Conservation (phyloP, 2,329 filamentous ascomycete species). For the Cytospora schulzeri region DNA sequence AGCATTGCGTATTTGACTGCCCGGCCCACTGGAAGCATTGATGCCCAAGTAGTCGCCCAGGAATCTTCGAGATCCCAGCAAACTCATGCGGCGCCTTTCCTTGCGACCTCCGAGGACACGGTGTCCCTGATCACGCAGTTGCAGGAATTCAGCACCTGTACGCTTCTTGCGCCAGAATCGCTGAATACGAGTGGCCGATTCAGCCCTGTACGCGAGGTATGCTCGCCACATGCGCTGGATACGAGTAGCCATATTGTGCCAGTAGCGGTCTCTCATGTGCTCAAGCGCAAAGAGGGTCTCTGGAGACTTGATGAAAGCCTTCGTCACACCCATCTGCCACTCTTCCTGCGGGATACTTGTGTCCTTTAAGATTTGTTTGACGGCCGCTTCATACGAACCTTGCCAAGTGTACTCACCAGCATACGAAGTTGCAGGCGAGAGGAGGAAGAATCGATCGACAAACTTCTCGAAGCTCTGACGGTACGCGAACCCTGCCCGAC, state of each 20-base stretch:
- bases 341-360: slow-evolving; percentile 94
- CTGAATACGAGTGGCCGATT: slow-evolving; percentile 92
- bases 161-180: slow-evolving; percentile 94
- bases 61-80: slow-evolving; percentile 89
- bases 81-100: slow-evolving; percentile 86
- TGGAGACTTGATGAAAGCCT: slow-evolving; percentile 97
- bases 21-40: slow-evolving; percentile 76
- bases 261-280: slow-evolving; percentile 96
- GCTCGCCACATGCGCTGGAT: slow-evolving; percentile 98
- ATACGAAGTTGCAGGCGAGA: slow-evolving; percentile 93
- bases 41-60: slow-evolving; percentile 93
- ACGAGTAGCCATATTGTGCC: slow-evolving; percentile 98
- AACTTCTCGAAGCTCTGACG: slow-evolving; percentile 98
- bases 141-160: slow-evolving; percentile 84
- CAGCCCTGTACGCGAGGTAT: slow-evolving; percentile 87
- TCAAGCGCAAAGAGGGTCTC: slow-evolving; percentile 96
- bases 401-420: slow-evolving; percentile 97
- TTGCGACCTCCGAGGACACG: slow-evolving; percentile 80
- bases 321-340: slow-evolving; percentile 95
- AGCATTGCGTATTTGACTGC: slow-evolving; percentile 75
- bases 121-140: slow-evolving; percentile 87
- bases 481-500: slow-evolving; percentile 93
- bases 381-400: slow-evolving; percentile 82
- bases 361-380: slow-evolving; percentile 91
- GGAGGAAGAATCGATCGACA: slow-evolving; percentile 92